Evolutionary conservation across 352 stramenopile species (phyloP).

Genomic region (Phytopythium ostracodes): DNA sequence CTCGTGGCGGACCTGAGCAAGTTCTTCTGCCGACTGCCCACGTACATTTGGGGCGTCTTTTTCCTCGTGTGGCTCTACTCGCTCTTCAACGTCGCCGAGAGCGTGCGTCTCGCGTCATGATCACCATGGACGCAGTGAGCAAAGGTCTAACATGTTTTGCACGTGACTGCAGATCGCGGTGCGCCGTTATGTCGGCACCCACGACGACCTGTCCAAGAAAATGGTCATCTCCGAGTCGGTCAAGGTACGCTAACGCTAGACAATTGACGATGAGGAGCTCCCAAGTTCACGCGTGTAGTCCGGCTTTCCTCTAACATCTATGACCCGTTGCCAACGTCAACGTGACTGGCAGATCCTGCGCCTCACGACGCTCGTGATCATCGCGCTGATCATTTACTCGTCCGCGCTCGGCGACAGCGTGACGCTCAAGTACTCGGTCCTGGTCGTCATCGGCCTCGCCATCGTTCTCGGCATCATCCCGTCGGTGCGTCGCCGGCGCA

Average conservation of each 20-base stretch:
- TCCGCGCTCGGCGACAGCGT: conserved; percentile 65
- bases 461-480: conserved; percentile 85
- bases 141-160: too few relatives aligned
- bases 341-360: conserved; percentile 59
- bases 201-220: conserved; percentile 82
- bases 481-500: conserved; percentile 37
- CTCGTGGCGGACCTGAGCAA: conserved; percentile 41
- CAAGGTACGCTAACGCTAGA: conserved; percentile 38
- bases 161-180: conserved; percentile 50
- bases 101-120: conserved; percentile 31
- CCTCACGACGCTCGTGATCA: conserved; percentile 70
- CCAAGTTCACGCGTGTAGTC: too few relatives aligned
- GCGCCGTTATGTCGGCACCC: conserved; percentile 70
- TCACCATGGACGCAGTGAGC: neutral
- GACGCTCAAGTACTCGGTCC: conserved; percentile 80
- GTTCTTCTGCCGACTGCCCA: conserved; percentile 77
- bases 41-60: conserved; percentile 87
- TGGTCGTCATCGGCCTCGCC: conserved; percentile 76
- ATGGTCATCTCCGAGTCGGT: conserved; percentile 89
- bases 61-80: conserved; percentile 89
- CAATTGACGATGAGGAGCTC: neutral
- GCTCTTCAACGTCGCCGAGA: conserved; percentile 86
- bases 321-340: too few relatives aligned
- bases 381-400: conserved; percentile 84
- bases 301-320: neutral